Evolutionary conservation across 2,329 filamentous ascomycete genomes (phyloP).

Genomic region (Epichloe typhina): DNA sequence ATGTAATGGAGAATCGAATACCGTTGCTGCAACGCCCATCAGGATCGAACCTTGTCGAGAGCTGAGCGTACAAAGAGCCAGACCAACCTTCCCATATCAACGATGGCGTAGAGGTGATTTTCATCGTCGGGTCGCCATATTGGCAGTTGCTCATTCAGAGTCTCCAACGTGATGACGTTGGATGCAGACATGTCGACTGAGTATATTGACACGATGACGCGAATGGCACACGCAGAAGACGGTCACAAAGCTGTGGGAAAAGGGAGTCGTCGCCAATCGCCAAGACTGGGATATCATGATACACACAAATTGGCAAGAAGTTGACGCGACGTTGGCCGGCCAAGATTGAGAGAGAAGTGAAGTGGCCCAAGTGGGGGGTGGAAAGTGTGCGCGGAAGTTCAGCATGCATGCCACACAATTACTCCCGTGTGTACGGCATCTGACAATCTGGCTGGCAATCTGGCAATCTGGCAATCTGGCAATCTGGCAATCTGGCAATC

Average conservation of each 20-base stretch:
- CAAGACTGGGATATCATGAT: not conserved
- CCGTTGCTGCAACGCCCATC: conserved; percentile 53
- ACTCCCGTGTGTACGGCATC: too few species aligned
- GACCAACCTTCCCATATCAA: conserved; percentile 45
- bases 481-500: too few species aligned
- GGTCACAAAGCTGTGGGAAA: not conserved
- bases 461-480: too few species aligned
- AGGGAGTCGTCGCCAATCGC: not conserved
- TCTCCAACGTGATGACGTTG: conserved; percentile 37
- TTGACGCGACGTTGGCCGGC: not conserved
- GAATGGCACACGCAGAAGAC: not conserved
- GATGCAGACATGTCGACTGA: conserved; percentile 17
- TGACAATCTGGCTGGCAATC: too few species aligned
- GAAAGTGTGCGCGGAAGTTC: not conserved
- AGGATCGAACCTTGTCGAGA: not conserved
- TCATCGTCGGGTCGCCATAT: conserved; percentile 32
- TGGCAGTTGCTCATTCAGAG: conserved; percentile 34
- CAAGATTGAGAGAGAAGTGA: not conserved
- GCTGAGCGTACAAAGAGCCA: not conserved
- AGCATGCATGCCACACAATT: too few species aligned
- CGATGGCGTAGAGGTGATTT: conserved; percentile 41
- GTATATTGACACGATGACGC: not conserved
- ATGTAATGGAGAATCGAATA: conserved; percentile 82
- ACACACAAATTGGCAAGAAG: not conserved
- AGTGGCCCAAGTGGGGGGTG: conserved; percentile 2